These are phyloP conservation scores for Cystobasidium sp. DNA, from an alignment of 1,284 basidiomycete genomes.

Conservation along the genomic window DNA sequence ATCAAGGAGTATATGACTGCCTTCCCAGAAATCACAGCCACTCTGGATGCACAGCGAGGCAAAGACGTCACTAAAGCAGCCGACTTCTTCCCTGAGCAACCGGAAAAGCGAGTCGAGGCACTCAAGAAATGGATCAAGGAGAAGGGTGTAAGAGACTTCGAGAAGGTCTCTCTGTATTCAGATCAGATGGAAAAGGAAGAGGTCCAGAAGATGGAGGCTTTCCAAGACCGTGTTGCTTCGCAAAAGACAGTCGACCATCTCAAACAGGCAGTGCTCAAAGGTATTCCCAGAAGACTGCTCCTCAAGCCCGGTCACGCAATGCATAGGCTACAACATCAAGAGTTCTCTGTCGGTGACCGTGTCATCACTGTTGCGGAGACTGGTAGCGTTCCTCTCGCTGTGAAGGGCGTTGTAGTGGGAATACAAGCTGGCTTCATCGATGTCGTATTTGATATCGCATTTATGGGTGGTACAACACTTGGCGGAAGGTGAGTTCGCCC, in stretches of 20 bases:
- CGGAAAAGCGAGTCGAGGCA: conserved; percentile 74
- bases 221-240: conserved; percentile 70
- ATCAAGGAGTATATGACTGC: conserved; percentile 80
- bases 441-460: conserved; percentile 94
- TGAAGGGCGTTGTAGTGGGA: conserved; percentile 92
- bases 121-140: conserved; percentile 84
- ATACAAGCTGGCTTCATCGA: conserved; percentile 85
- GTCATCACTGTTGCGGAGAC: conserved; percentile 92
- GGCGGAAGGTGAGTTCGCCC: conserved; percentile 69
- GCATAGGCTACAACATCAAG: conserved; percentile 86
- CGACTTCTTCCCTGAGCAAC: conserved; percentile 71
- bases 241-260: conserved; percentile 68
- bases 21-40: conserved; percentile 80
- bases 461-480: conserved; percentile 88
- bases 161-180: conserved; percentile 87
- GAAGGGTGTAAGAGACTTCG: conserved; percentile 85
- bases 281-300: conserved; percentile 90
- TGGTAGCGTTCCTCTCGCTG: conserved; percentile 87
- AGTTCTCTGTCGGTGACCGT: conserved; percentile 90
- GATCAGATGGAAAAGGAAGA: conserved; percentile 87
- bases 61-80: conserved; percentile 71
- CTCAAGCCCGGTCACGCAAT: conserved; percentile 90
- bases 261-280: conserved; percentile 87
- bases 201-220: conserved; percentile 74
- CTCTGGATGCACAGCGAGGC: conserved; percentile 64